Evolutionary conservation across 331 rosid genomes (phyloP).

Genomic region (Rhamnella rubrinervis): DNA sequence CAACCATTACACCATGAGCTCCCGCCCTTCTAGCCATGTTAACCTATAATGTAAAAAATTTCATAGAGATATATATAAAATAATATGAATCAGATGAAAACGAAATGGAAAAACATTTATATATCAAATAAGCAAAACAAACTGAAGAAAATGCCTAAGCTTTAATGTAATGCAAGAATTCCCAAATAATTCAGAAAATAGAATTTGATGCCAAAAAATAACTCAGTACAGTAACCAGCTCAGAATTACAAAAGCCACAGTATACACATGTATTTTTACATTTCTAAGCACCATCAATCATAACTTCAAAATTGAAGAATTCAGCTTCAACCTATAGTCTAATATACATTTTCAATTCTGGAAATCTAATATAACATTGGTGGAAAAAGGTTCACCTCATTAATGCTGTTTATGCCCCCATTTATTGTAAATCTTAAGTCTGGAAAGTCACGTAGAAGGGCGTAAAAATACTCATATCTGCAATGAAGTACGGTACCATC

Average conservation of each 20-base stretch:
- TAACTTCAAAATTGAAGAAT: not conserved
- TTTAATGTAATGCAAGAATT: no score
- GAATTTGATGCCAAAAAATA: no score
- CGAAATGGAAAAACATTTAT: conserved; percentile 8
- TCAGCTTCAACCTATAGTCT: no score
- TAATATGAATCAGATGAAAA: not conserved
- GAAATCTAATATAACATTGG: no score
- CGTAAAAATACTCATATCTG: conserved; percentile 95
- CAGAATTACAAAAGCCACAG: no score
- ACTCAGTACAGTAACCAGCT: no score
- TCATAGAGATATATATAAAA: no score
- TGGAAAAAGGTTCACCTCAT: conserved; percentile 56
- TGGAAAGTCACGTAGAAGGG: conserved; percentile 93
- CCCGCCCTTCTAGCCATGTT: conserved; percentile 73
- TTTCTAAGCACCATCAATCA: not conserved
- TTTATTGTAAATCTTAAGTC: conserved; percentile 89
- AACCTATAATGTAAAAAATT: conserved; percentile 41
- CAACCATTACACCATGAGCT: conserved; percentile 98
- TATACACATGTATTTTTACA: no score
- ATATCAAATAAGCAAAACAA: no score
- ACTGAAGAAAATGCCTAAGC: no score
- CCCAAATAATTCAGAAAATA: no score
- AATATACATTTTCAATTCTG: no score
- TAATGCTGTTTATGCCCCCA: conserved; percentile 80
- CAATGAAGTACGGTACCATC: conserved; percentile 7